A percentile compares a stretch with the other conserved stretches of the same genome.
phyloP scores from a whole-genome alignment of 2,329 filamentous ascomycete species.

The Fusarium camptoceras region DNA sequence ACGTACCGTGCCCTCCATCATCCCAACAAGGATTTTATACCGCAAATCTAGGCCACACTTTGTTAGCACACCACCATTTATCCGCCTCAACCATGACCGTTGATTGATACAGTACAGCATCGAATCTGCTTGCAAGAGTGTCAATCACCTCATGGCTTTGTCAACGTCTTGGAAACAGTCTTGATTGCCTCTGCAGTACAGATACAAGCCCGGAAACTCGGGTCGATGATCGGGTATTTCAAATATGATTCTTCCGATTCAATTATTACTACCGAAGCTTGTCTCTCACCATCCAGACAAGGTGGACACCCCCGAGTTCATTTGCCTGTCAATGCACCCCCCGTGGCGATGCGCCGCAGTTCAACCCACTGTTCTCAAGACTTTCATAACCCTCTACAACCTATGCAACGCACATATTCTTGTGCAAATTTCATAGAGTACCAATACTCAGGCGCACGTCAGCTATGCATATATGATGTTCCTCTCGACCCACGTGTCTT shows the following conservation, averaged over 20 bases:
- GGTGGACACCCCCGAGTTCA: slow-evolving; percentile 32
- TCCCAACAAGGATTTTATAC: slow-evolving; percentile 30
- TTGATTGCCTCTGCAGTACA: background rate
- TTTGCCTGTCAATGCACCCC: slow-evolving; percentile 39
- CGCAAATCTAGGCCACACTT: slow-evolving; percentile 35
- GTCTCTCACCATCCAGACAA: slow-evolving; percentile 1
- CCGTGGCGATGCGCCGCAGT: background rate
- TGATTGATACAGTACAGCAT: background rate
- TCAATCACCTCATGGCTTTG: background rate
- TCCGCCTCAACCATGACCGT: slow-evolving; percentile 16
- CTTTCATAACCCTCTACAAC: slow-evolving; percentile 19
- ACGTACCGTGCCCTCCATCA: slow-evolving; percentile 19
- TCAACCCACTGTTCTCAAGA: background rate
- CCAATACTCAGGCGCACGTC: slow-evolving; percentile 20
- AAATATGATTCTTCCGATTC: background rate
- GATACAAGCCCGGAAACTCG: background rate
- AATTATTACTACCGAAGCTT: background rate
- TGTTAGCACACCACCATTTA: slow-evolving; percentile 21
- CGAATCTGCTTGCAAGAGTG: background rate
- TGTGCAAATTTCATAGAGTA: background rate
- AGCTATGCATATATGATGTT: slow-evolving; percentile 15
- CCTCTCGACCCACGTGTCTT: slow-evolving; percentile 34
- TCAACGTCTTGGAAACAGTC: background rate
- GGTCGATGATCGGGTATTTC: background rate
- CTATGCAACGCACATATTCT: slow-evolving; percentile 19